Conservation (phyloP, 129 eudicot genomes). For the Flaveria linearis region DNA sequence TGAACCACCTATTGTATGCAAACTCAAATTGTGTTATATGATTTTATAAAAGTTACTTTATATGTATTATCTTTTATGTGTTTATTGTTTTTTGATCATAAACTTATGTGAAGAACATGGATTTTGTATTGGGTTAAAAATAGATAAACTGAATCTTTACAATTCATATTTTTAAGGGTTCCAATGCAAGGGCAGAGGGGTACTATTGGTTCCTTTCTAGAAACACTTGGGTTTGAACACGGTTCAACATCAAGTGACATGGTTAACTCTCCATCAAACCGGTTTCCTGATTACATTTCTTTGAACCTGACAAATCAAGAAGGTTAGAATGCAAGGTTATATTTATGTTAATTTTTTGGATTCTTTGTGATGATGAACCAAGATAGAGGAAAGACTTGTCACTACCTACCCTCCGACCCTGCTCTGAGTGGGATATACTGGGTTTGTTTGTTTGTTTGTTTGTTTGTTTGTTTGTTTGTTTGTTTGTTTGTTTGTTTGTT, state of each 20-base stretch:
- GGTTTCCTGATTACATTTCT: constrained; percentile 46
- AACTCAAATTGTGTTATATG: constrained; percentile 7
- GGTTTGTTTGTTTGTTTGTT: too few species aligned
- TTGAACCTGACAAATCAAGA: constrained; percentile 44
- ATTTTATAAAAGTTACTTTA: not conserved
- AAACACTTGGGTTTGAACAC: constrained; percentile 49
- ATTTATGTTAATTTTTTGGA: too few species aligned
- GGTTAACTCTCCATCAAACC: constrained; percentile 45
- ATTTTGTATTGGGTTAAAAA: not conserved
- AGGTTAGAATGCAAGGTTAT: constrained; percentile 28
- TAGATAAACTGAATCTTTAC: not conserved
- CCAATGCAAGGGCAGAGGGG: constrained; percentile 87
- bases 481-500: too few species aligned
- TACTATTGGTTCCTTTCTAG: constrained; percentile 68
- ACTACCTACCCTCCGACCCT: too few species aligned
- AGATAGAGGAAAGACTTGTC: too few species aligned
- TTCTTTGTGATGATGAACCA: too few species aligned
- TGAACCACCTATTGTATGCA: not conserved
- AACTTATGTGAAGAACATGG: not conserved
- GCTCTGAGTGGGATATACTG: too few species aligned
- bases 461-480: too few species aligned
- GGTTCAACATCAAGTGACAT: constrained; percentile 61
- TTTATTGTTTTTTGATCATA: not conserved
- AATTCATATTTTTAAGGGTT: not conserved
- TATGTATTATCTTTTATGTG: not conserved